Conservation (phyloP, 495 filamentous ascomycete genomes). For the Ramalina peruviana region DNA sequence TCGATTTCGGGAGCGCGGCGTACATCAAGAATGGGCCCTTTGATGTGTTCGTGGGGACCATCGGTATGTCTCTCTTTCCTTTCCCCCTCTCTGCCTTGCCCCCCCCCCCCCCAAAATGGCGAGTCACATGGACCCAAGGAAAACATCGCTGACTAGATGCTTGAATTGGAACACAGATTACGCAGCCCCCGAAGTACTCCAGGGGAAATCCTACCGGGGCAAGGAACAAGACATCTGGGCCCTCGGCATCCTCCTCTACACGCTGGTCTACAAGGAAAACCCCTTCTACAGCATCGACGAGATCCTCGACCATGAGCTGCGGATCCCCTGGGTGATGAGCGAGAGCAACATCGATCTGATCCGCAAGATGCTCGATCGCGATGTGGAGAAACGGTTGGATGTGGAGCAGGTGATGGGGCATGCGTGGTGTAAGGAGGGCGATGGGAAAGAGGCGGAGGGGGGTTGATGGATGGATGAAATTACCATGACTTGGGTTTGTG, state of each 20-base stretch:
- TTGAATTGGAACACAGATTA: constrained; percentile 51
- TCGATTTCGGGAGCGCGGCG: constrained; percentile 94
- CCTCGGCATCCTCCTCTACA: constrained; percentile 93
- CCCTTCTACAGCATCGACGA: constrained; percentile 99
- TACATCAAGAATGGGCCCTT: constrained; percentile 98
- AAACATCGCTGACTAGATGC: background rate
- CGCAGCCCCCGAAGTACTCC: constrained; percentile 92
- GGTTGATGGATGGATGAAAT: background rate
- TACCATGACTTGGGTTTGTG: too few relatives aligned
- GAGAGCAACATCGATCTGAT: constrained; percentile 85
- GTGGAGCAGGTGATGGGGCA: constrained; percentile 80
- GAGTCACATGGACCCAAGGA: constrained; percentile 1
- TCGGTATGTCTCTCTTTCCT: constrained; percentile 48
- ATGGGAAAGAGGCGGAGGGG: background rate
- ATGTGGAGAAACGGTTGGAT: constrained; percentile 65
- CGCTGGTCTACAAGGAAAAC: constrained; percentile 98
- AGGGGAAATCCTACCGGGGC: constrained; percentile 81
- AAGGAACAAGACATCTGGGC: constrained; percentile 99
- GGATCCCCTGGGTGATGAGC: constrained; percentile 83
- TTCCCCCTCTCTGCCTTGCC: background rate
- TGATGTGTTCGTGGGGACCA: constrained; percentile 97
- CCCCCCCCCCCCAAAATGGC: background rate
- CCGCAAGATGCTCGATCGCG: constrained; percentile 76
- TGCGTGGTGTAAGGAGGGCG: constrained; percentile 44
- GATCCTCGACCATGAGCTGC: constrained; percentile 91